phyloP scores from a whole-genome alignment of 2,329 filamentous ascomycete species.

The Phyllosticta citriasiana region DNA sequence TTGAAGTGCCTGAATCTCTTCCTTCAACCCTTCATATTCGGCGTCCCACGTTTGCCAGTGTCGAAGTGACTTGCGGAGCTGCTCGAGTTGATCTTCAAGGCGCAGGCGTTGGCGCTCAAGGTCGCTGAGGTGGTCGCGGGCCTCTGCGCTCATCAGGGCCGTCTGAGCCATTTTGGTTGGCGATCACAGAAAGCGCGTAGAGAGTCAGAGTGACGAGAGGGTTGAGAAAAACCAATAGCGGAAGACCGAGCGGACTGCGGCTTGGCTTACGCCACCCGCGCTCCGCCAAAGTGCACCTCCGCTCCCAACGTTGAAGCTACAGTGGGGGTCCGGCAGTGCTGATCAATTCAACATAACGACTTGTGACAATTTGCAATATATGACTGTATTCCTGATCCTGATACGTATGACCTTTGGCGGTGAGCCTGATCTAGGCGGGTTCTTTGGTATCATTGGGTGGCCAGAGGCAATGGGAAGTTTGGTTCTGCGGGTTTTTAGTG shows the following conservation, averaged over 20 bases:
- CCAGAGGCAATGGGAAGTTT: too few relatives aligned
- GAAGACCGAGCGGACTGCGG: background rate
- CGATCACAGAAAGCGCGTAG: background rate
- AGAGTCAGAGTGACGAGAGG: background rate
- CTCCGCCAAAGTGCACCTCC: background rate
- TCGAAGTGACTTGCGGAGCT: slow-evolving; percentile 64
- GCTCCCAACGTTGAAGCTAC: background rate
- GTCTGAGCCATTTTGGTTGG: background rate
- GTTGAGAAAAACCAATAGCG: slow-evolving; percentile 3
- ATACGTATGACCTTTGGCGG: too few relatives aligned
- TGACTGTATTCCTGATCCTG: too few relatives aligned
- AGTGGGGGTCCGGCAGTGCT: too few relatives aligned
- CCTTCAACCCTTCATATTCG: slow-evolving; percentile 82
- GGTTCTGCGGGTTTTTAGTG: too few relatives aligned
- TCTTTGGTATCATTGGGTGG: too few relatives aligned
- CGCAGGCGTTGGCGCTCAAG: slow-evolving; percentile 65
- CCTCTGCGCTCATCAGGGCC: slow-evolving; percentile 1
- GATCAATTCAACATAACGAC: too few relatives aligned
- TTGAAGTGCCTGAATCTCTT: slow-evolving; percentile 57
- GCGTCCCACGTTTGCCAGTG: slow-evolving; percentile 89
- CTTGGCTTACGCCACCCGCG: background rate
- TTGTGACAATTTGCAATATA: too few relatives aligned
- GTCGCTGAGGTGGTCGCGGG: slow-evolving; percentile 47
- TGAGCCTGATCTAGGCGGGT: too few relatives aligned
- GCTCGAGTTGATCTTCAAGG: slow-evolving; percentile 65